Percentiles rank a stretch among this genome's conserved stretches.
phyloP scores from a whole-genome alignment of 306 rosid species.

The Cercis canadensis region DNA sequence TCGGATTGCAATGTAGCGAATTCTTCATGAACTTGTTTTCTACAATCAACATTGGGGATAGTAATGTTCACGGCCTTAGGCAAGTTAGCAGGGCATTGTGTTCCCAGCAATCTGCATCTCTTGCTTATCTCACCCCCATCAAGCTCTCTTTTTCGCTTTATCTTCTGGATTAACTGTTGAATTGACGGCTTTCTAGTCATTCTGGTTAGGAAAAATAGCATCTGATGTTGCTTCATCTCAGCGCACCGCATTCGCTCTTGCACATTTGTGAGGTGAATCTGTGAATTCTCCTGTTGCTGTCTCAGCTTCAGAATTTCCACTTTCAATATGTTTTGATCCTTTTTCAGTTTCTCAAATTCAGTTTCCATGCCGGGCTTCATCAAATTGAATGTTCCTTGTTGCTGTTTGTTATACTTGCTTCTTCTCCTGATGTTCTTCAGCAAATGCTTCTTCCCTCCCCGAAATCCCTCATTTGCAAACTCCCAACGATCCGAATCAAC shows the following conservation, averaged over 20 bases:
- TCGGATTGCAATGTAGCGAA: slow-evolving; percentile 46
- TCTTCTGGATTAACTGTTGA: slow-evolving; percentile 56
- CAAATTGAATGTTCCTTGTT: slow-evolving; percentile 39
- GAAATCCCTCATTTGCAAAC: slow-evolving; percentile 90
- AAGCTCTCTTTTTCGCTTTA: slow-evolving; percentile 50
- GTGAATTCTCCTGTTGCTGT: slow-evolving; percentile 64
- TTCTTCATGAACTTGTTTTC: slow-evolving; percentile 41
- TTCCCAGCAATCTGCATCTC: slow-evolving; percentile 59
- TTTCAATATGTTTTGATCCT: slow-evolving; percentile 64
- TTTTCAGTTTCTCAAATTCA: slow-evolving; percentile 65
- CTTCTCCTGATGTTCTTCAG: slow-evolving; percentile 86
- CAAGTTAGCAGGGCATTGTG: slow-evolving; percentile 39
- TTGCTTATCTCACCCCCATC: slow-evolving; percentile 53
- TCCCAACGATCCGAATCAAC: slow-evolving; percentile 88
- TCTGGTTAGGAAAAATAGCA: slow-evolving; percentile 68
- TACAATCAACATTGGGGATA: slow-evolving; percentile 31
- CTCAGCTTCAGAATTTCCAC: slow-evolving; percentile 70
- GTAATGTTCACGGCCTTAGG: slow-evolving; percentile 24
- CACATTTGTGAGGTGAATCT: slow-evolving; percentile 47
- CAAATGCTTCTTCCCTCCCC: slow-evolving; percentile 84
- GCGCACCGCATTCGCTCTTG: slow-evolving; percentile 61
- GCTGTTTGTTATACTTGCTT: slow-evolving; percentile 55
- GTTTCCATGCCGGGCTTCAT: slow-evolving; percentile 52
- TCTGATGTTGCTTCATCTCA: slow-evolving; percentile 63
- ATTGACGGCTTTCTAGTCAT: slow-evolving; percentile 52